Conservation (phyloP, 768 basidiomycete species). For the Chlorophyllum brunneum region DNA sequence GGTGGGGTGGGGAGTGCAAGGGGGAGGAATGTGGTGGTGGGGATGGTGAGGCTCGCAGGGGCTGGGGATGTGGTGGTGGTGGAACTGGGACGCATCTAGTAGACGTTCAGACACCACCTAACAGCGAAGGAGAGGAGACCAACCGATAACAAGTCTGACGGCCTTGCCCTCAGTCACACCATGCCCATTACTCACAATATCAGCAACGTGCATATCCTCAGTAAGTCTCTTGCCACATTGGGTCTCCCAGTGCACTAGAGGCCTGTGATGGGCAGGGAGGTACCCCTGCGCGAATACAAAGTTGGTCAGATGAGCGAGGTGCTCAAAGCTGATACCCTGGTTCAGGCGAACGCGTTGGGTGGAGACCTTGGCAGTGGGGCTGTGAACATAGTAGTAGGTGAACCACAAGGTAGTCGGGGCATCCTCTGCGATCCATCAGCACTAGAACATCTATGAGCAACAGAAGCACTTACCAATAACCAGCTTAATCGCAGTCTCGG, state of each 20-base stretch:
- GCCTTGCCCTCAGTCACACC: slow-evolving; percentile 31
- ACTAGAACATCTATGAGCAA: neutral
- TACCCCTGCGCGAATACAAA: slow-evolving; percentile 40
- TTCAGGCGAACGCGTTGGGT: slow-evolving; percentile 41
- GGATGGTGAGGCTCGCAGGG: neutral
- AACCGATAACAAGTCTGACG: slow-evolving; percentile 35
- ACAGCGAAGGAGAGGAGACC: neutral
- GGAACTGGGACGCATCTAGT: neutral
- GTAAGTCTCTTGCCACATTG: slow-evolving; percentile 30
- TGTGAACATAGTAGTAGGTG: slow-evolving; percentile 36
- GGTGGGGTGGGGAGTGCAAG: neutral
- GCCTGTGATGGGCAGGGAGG: slow-evolving; percentile 28
- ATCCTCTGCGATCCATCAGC: slow-evolving; percentile 29
- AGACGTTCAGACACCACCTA: neutral
- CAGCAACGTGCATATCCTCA: slow-evolving; percentile 22
- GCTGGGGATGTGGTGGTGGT: neutral
- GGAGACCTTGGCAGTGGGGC: slow-evolving; percentile 25
- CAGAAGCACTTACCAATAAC: slow-evolving; percentile 35
- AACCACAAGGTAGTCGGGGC: slow-evolving; percentile 39
- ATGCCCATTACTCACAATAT: slow-evolving; percentile 26
- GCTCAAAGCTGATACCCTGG: slow-evolving; percentile 28
- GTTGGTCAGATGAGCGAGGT: slow-evolving; percentile 45
- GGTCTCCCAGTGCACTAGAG: slow-evolving; percentile 38
- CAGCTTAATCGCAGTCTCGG: slow-evolving; percentile 41
- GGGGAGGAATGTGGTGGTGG: slow-evolving; percentile 2